phyloP scores from a whole-genome alignment of 805 yeast genomes.

The Starmerella tilneyi region DNA sequence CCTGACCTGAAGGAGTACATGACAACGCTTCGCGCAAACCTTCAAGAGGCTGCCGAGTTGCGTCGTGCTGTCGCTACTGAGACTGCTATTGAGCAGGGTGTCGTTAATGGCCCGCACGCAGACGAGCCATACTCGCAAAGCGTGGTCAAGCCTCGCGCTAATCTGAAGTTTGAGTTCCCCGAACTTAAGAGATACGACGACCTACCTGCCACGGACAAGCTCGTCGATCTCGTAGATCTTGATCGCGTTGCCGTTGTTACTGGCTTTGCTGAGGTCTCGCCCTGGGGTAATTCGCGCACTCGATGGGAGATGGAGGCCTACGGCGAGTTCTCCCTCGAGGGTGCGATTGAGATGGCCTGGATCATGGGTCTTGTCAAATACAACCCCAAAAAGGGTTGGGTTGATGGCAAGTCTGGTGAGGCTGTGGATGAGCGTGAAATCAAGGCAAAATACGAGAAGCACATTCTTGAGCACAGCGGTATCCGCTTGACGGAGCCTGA shows the following conservation, averaged over 20 bases:
- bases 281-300: slow-evolving; percentile 98
- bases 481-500: slow-evolving; percentile 95
- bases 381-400: slow-evolving; percentile 98
- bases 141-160: slow-evolving; percentile 83
- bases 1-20: slow-evolving; percentile 86
- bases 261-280: slow-evolving; percentile 97
- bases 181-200: slow-evolving; percentile 65
- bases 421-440: slow-evolving; percentile 94
- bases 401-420: slow-evolving; percentile 81
- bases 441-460: slow-evolving; percentile 81
- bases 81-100: slow-evolving; percentile 75
- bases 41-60: slow-evolving; percentile 74
- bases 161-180: slow-evolving; percentile 91
- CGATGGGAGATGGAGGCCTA: slow-evolving; percentile 98
- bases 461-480: slow-evolving; percentile 88
- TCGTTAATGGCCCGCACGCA: slow-evolving; percentile 77
- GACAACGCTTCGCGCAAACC: slow-evolving; percentile 58
- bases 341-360: slow-evolving; percentile 99
- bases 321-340: slow-evolving; percentile 93
- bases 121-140: slow-evolving; percentile 76
- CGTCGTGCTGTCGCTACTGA: slow-evolving; percentile 94
- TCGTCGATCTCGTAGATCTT: slow-evolving; percentile 85
- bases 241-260: slow-evolving; percentile 90
- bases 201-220: slow-evolving; percentile 42
- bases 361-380: slow-evolving; percentile 96